Conservation (phyloP, 306 rosid species). For the Phaseolus lunatus region DNA sequence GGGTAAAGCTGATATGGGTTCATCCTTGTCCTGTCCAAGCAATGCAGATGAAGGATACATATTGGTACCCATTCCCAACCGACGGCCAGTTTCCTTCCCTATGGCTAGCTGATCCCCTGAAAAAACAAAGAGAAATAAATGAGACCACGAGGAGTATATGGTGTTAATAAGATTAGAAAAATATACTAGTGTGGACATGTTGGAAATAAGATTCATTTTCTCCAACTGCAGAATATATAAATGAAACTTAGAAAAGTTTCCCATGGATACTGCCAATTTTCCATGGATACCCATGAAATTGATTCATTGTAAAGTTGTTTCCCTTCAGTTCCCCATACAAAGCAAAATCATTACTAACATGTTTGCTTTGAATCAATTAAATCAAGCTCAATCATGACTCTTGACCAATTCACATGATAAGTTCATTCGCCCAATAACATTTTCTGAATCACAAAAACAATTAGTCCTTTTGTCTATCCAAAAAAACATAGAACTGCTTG, state of each 20-base stretch:
- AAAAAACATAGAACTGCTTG: not conserved
- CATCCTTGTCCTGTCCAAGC: slow-evolving; percentile 86
- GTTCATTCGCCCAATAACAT: slow-evolving; percentile 1
- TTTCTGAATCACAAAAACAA: slow-evolving; percentile 3
- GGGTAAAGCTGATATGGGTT: slow-evolving; percentile 77
- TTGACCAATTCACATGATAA: slow-evolving; percentile 1
- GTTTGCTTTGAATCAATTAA: slow-evolving; percentile 23
- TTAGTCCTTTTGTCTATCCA: too few species aligned
- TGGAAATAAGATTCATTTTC: not conserved
- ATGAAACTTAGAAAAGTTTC: slow-evolving; percentile 2
- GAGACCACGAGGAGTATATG: not conserved
- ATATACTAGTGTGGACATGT: not conserved
- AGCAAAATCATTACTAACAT: slow-evolving; percentile 4
- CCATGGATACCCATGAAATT: too few species aligned
- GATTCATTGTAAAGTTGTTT: too few species aligned
- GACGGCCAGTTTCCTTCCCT: slow-evolving; percentile 95
- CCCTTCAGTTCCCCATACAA: too few species aligned
- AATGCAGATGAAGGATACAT: slow-evolving; percentile 97
- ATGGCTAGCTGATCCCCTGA: slow-evolving; percentile 93
- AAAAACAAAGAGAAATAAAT: slow-evolving; percentile 26
- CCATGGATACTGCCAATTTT: too few species aligned
- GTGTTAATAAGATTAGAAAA: slow-evolving; percentile 5
- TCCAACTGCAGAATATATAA: not conserved
- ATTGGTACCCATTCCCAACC: slow-evolving; percentile 95
- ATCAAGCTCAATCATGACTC: slow-evolving; percentile 5